These are phyloP conservation scores for Ganoderma leucocontextum DNA, from an alignment of 1,284 basidiomycete genomes.

Conservation along the genomic window DNA sequence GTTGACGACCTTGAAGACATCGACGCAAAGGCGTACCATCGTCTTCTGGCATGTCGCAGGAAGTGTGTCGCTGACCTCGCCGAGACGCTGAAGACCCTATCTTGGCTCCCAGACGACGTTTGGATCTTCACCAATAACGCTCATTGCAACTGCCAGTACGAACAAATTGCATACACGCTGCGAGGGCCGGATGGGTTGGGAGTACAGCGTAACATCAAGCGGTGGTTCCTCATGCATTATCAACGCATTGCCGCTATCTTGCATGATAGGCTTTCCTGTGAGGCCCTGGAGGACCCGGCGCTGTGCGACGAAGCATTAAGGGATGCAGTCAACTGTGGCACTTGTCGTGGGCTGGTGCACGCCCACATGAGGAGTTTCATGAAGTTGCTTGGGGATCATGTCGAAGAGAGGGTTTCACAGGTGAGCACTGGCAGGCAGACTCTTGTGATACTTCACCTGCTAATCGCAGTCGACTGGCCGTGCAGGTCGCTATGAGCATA, in stretches of 20 bases:
- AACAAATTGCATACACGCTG: background rate
- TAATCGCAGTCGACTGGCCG: too few species aligned
- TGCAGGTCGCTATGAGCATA: too few species aligned
- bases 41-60: background rate
- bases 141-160: background rate
- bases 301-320: slow-evolving; percentile 2
- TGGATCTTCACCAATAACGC: background rate
- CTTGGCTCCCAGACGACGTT: slow-evolving; percentile 1
- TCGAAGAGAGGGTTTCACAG: slow-evolving; percentile 6
- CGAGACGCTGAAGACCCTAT: background rate
- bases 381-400: background rate
- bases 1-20: slow-evolving; percentile 4
- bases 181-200: background rate
- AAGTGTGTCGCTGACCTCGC: background rate
- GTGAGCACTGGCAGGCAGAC: too few species aligned
- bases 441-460: too few species aligned
- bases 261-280: background rate
- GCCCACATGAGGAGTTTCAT: slow-evolving; percentile 9
- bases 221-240: slow-evolving; percentile 4
- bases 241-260: slow-evolving; percentile 4
- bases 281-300: background rate
- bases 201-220: background rate
- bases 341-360: background rate
- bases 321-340: background rate
- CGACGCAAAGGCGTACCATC: background rate